Conservation (phyloP, 805 yeast genomes). For the Candida takata region DNA sequence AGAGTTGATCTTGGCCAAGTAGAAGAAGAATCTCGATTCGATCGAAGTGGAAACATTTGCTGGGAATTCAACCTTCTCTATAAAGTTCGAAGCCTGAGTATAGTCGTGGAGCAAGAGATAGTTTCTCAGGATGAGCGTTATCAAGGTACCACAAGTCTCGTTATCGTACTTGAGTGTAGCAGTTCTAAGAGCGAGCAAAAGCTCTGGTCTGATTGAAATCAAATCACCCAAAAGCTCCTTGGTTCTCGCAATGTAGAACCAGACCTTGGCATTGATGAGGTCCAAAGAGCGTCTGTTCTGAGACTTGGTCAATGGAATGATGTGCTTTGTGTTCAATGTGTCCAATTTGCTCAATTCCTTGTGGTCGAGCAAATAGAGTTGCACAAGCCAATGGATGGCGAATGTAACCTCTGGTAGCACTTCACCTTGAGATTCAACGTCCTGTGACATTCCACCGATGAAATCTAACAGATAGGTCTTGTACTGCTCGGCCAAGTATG, state of each 20-base stretch:
- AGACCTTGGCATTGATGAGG: conserved; percentile 77
- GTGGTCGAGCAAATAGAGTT: conserved; percentile 65
- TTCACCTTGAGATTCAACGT: conserved; percentile 23
- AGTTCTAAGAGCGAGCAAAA: conserved; percentile 72
- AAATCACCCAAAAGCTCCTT: conserved; percentile 54
- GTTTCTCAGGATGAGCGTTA: conserved; percentile 78
- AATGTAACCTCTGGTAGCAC: conserved; percentile 75
- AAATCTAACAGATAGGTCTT: conserved; percentile 36
- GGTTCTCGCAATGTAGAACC: conserved; percentile 85
- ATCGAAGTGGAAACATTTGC: conserved; percentile 77
- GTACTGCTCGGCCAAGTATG: conserved; percentile 46
- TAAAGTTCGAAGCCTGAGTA: conserved; percentile 80
- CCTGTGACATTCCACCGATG: conserved; percentile 31
- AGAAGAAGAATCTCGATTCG: conserved; percentile 87
- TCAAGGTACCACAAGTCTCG: conserved; percentile 84
- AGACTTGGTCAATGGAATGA: conserved; percentile 40
- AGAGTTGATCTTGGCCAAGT: conserved; percentile 83
- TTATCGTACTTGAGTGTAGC: conserved; percentile 88
- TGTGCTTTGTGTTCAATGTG: conserved; percentile 44
- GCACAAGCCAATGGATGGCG: conserved; percentile 72
- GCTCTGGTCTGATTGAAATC: conserved; percentile 55
- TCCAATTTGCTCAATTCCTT: conserved; percentile 43
- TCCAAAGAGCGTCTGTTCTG: conserved; percentile 83
- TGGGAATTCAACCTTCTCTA: conserved; percentile 86
- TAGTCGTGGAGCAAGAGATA: conserved; percentile 75